These are phyloP conservation scores for Isatis tinctoria DNA, from an alignment of 345 rosid genomes.

Conservation along the genomic window DNA sequence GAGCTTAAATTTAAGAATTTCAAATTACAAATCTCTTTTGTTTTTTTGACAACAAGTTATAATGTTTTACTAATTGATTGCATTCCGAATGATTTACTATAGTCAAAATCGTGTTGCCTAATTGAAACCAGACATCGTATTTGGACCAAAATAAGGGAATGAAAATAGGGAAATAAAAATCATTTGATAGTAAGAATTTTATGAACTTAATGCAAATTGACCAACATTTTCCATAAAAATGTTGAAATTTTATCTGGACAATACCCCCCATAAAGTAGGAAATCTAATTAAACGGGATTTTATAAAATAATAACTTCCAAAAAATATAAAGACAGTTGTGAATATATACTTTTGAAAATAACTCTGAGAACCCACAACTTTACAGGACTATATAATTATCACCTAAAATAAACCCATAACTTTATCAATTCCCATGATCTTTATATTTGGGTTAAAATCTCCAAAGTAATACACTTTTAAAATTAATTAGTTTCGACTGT, in stretches of 20 bases:
- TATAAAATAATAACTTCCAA: background rate
- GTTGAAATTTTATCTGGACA: background rate
- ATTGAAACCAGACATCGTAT: constrained; percentile 17
- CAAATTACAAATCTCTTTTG: too few species aligned
- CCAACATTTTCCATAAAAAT: background rate
- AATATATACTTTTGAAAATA: background rate
- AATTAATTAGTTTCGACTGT: background rate
- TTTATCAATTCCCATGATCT: background rate
- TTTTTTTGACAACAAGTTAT: background rate
- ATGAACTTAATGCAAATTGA: background rate
- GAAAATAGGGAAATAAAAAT: background rate
- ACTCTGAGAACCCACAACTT: background rate
- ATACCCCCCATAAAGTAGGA: background rate
- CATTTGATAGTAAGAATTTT: background rate
- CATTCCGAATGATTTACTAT: background rate
- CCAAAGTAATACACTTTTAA: background rate
- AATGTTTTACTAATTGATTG: background rate
- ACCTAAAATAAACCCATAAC: background rate
- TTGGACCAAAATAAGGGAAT: background rate
- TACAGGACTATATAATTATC: background rate
- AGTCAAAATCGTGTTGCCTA: background rate
- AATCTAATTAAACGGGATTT: background rate
- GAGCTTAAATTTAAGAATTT: background rate
- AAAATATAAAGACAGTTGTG: background rate
- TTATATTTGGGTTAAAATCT: background rate